Conservation (phyloP, 2,329 filamentous ascomycete genomes). For the Capronia americana region DNA sequence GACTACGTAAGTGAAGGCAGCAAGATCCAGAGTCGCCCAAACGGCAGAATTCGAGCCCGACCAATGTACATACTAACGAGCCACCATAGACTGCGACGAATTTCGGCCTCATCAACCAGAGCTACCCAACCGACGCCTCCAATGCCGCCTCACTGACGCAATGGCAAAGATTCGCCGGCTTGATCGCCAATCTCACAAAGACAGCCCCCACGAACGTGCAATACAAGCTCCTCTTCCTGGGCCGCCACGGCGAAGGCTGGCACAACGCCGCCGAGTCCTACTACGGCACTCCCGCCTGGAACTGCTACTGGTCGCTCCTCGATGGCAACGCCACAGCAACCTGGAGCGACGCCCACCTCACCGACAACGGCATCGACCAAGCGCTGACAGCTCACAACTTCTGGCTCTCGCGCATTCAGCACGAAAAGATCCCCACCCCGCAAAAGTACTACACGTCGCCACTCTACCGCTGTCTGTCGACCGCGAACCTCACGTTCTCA, state of each 20-base stretch:
- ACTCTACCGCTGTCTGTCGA: constrained; percentile 63
- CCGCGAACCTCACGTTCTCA: constrained; percentile 61
- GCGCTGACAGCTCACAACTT: constrained; percentile 56
- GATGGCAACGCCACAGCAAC: constrained; percentile 61
- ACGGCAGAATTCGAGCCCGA: not conserved
- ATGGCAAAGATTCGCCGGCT: constrained; percentile 61
- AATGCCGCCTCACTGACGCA: constrained; percentile 52
- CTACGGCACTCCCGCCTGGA: constrained; percentile 66
- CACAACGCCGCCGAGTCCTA: constrained; percentile 66
- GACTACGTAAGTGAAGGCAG: constrained; percentile 52
- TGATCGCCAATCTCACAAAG: constrained; percentile 56
- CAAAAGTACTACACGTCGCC: constrained; percentile 65
- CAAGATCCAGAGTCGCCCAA: not conserved
- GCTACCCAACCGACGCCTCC: constrained; percentile 51
- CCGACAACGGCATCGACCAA: constrained; percentile 58
- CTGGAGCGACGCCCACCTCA: constrained; percentile 67
- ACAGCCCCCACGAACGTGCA: constrained; percentile 46
- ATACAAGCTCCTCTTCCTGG: constrained; percentile 65
- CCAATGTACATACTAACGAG: not conserved
- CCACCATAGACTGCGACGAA: constrained; percentile 48
- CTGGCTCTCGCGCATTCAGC: constrained; percentile 56
- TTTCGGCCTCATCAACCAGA: constrained; percentile 58
- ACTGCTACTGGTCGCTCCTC: constrained; percentile 66
- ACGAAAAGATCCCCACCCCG: constrained; percentile 59
- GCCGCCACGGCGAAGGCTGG: constrained; percentile 66